Evolutionary conservation across 2,329 filamentous ascomycete species (phyloP), one percentile per base, ranked within the genome.

Genomic region (Ilyonectria destructans): DNA sequence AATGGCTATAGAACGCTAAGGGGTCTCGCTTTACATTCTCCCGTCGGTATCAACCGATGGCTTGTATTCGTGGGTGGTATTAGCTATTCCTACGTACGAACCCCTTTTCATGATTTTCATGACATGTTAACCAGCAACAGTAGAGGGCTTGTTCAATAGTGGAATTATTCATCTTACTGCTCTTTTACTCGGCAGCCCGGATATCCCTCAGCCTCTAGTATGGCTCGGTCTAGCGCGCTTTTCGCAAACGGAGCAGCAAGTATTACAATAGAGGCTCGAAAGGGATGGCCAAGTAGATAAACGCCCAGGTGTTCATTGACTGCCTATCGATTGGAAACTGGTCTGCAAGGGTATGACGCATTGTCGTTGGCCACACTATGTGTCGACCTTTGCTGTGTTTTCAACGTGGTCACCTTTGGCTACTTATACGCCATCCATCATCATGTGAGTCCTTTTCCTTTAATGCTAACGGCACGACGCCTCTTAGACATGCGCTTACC

Each of bases 321-420:
- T 64, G 60, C 71, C 76, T 13, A 85, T 85, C 52, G 78, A 81
- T 2, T 76, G 80, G 51, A 70, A 70, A 0, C 61, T 84, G 4
- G 82, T 87, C 0, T 83, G 82, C 78, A 80, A 80, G 58, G 87
- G 85, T 0, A 69, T 87, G 2, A 74, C 76, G 15, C 81, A 87
- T 61, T 81, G 77, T 17, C 81, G 85, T 62, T 87, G 85, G 85
- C 83, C 81, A 8, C 83, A 85, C 58, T 87, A 85, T 63, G 73
- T 87, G 31, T 82, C 84, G 6, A 86, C 85, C 0, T 86, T 85
- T 55, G 82, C 80, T 19, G 85, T 86, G 5, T 88, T 88, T 65
- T 84, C 85, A 1, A 87, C 85, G 0, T 88, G 85, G 85, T 84
- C 83, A 10, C 84, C 86, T 0, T 73, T 87, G 9, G 87, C 83